Conservation (phyloP, 805 yeast genomes). For the Candida pseudofarinosa region DNA sequence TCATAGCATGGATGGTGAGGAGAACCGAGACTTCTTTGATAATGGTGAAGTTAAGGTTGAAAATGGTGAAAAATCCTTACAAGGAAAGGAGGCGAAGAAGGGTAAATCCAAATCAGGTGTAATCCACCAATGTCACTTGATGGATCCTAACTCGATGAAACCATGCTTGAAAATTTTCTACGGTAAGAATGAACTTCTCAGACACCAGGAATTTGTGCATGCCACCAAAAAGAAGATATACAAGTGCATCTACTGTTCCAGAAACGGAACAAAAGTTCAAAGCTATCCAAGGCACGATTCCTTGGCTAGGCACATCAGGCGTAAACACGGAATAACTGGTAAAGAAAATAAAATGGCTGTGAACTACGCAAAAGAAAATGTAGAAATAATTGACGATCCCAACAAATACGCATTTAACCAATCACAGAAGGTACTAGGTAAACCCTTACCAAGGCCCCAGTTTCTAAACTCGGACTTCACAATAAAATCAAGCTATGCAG, state of each 20-base stretch:
- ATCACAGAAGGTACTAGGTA: constrained; percentile 10
- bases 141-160: constrained; percentile 27
- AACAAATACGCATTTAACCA: constrained; percentile 2
- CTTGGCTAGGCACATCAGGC: constrained; percentile 39
- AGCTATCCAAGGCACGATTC: constrained; percentile 44
- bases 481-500: constrained; percentile 26
- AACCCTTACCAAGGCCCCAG: constrained; percentile 28
- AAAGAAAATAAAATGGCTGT: constrained; percentile 43
- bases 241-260: constrained; percentile 37
- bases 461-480: constrained; percentile 27
- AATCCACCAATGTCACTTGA: constrained; percentile 40
- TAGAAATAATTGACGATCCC: constrained; percentile 33
- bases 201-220: constrained; percentile 46
- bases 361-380: constrained; percentile 40
- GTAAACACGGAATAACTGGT: constrained; percentile 43
- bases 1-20: background rate
- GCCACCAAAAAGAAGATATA: constrained; percentile 40
- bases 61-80: background rate
- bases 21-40: background rate
- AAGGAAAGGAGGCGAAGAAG: constrained; percentile 12
- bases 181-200: constrained; percentile 39
- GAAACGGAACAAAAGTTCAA: constrained; percentile 31
- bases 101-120: constrained; percentile 19
- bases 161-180: constrained; percentile 39
- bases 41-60: background rate